Percentiles rank a stretch among this genome's conserved stretches.
These are phyloP conservation scores for Moniliophthora roreri DNA, from an alignment of 1,284 basidiomycete species.

Conservation along the genomic window DNA sequence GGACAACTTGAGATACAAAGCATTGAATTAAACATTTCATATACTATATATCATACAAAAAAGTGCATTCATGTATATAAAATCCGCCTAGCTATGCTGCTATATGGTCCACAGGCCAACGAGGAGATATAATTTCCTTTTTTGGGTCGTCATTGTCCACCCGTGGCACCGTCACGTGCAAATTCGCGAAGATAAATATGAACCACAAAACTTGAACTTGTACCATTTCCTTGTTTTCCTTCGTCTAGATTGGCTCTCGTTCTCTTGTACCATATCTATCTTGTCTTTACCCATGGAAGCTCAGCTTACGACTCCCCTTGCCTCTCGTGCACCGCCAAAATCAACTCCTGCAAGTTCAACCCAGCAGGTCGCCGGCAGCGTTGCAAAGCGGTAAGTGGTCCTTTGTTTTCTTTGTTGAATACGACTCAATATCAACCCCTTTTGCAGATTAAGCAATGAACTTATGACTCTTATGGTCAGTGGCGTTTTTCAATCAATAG, in stretches of 20 bases:
- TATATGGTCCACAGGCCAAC: no score
- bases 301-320: slow-evolving; percentile 67
- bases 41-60: no score
- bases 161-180: slow-evolving; percentile 7
- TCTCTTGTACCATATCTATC: slow-evolving; percentile 1
- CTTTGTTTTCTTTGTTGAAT: slow-evolving; percentile 7
- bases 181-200: neutral
- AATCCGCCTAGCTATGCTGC: no score
- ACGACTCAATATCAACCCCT: slow-evolving; percentile 13
- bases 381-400: slow-evolving; percentile 68
- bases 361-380: slow-evolving; percentile 65
- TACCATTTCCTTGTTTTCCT: slow-evolving; percentile 1
- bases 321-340: slow-evolving; percentile 48
- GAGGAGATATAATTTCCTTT: no score
- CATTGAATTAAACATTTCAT: no score
- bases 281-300: slow-evolving; percentile 48
- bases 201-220: neutral
- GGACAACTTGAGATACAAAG: no score
- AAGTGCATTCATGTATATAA: no score
- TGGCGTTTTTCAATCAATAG: slow-evolving; percentile 8
- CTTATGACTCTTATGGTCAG: slow-evolving; percentile 84
- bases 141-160: no score
- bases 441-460: slow-evolving; percentile 67
- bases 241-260: slow-evolving; percentile 5
- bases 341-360: slow-evolving; percentile 48